Conservation (phyloP, 495 filamentous ascomycete species). For the Neurospora sp. region DNA sequence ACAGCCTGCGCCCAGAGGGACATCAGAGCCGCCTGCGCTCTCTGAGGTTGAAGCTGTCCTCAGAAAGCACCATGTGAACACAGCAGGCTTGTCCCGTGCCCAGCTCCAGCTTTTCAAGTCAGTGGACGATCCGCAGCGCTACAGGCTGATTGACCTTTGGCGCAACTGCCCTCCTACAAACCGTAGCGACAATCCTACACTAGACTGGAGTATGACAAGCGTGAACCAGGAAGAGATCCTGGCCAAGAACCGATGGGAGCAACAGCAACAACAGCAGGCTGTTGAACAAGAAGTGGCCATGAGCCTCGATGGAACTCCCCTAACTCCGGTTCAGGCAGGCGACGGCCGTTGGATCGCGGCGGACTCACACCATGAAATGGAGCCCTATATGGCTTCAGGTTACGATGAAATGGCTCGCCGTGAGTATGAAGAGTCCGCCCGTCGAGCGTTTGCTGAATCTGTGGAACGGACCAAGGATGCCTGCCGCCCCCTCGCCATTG, state of each 20-base stretch:
- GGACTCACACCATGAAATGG: constrained; percentile 23
- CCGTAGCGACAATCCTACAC: constrained; percentile 28
- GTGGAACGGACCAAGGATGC: constrained; percentile 28
- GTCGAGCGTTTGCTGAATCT: constrained; percentile 25
- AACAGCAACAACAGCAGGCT: constrained; percentile 21
- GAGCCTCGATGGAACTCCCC: constrained; percentile 39
- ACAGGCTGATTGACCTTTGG: constrained; percentile 59
- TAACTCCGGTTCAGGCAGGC: constrained; percentile 39
- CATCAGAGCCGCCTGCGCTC: constrained; percentile 38
- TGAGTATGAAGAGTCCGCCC: constrained; percentile 37
- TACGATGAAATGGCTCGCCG: constrained; percentile 48
- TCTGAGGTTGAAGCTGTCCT: constrained; percentile 30
- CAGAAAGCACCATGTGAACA: constrained; percentile 42
- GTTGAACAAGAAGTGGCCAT: constrained; percentile 18
- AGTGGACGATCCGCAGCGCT: constrained; percentile 46
- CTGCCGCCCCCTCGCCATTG: constrained; percentile 25
- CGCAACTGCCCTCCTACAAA: constrained; percentile 43
- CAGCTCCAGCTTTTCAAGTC: constrained; percentile 54
- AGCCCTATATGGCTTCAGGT: constrained; percentile 64
- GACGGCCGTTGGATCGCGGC: constrained; percentile 39
- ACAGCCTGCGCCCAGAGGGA: constrained; percentile 25
- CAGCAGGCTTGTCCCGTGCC: constrained; percentile 40
- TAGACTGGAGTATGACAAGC: constrained; percentile 37
- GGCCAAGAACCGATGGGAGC: constrained; percentile 43
- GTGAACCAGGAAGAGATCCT: constrained; percentile 41